Evolutionary conservation across 73 alveolate genomes (phyloP).

Genomic region (Diophrys appendiculata): DNA sequence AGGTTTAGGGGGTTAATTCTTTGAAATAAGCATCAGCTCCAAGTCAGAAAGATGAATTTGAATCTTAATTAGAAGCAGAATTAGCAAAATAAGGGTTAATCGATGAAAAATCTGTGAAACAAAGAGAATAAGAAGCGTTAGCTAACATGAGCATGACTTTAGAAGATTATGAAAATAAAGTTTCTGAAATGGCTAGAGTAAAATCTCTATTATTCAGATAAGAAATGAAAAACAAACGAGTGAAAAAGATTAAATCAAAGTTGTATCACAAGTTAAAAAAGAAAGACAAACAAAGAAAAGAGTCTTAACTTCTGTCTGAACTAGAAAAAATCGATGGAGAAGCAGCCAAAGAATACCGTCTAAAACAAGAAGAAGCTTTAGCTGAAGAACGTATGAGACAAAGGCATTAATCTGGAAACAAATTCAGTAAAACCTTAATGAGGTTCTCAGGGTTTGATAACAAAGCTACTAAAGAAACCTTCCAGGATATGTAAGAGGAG

Average conservation of each 20-base stretch:
- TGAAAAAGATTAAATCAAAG: constrained; percentile 69
- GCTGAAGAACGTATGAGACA: constrained; percentile 65
- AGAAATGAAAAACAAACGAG: constrained; percentile 68
- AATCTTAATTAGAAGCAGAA: constrained; percentile 45
- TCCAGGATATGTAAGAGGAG: background rate
- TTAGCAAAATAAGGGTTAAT: constrained; percentile 42
- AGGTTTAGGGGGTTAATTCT: background rate
- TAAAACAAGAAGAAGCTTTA: constrained; percentile 55
- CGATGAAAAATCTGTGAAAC: constrained; percentile 47
- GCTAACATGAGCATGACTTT: constrained; percentile 25
- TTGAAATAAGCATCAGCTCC: constrained; percentile 48
- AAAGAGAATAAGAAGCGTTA: constrained; percentile 46
- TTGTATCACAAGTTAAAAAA: constrained; percentile 72
- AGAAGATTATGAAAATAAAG: constrained; percentile 40
- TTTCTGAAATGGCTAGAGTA: constrained; percentile 32
- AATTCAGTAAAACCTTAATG: background rate
- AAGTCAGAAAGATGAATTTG: constrained; percentile 40
- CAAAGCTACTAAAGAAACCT: background rate
- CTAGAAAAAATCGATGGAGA: constrained; percentile 63
- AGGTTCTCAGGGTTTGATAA: background rate
- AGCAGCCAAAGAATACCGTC: constrained; percentile 53
- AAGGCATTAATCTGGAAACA: constrained; percentile 53
- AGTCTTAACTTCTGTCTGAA: constrained; percentile 47
- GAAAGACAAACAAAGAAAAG: constrained; percentile 63
- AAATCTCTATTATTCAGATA: constrained; percentile 63